Percentiles rank a stretch among this genome's conserved stretches.
phyloP scores from a whole-genome alignment of 768 basidiomycete species.

The Tricholoma flavovirens region DNA sequence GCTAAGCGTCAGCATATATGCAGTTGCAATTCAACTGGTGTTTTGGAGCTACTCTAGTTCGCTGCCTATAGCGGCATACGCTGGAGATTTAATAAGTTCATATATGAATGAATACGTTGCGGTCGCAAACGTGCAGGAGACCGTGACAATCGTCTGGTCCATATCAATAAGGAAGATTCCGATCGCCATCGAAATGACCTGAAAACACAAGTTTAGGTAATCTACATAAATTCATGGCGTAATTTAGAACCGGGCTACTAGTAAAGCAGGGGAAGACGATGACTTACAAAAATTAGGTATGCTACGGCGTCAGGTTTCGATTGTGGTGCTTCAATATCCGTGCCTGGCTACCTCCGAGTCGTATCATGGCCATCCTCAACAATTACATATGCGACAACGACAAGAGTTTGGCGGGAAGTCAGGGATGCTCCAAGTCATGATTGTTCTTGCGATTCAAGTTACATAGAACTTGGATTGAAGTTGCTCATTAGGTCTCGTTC shows the following conservation, averaged over 20 bases:
- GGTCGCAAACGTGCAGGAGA: constrained; percentile 30
- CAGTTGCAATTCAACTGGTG: constrained; percentile 63
- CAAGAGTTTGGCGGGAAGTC: background rate
- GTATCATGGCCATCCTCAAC: background rate
- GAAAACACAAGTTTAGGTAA: background rate
- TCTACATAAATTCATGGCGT: too few relatives aligned
- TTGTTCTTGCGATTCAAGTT: background rate
- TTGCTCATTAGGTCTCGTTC: too few relatives aligned
- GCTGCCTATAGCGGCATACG: constrained; percentile 51
- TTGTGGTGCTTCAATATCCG: constrained; percentile 9
- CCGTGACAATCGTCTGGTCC: constrained; percentile 46
- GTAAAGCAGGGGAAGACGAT: background rate
- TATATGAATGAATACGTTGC: background rate
- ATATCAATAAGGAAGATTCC: constrained; percentile 43
- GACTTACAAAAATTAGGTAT: constrained; percentile 19
- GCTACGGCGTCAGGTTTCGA: constrained; percentile 11
- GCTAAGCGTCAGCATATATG: constrained; percentile 57
- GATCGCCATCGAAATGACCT: constrained; percentile 44
- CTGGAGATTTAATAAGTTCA: constrained; percentile 16
- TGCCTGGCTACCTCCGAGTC: background rate
- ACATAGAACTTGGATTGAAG: too few relatives aligned
- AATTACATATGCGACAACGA: constrained; percentile 8
- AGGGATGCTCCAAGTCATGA: too few relatives aligned
- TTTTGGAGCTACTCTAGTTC: constrained; percentile 58
- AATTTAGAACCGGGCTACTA: too few relatives aligned